phyloP scores from a whole-genome alignment of 805 yeast genomes.

The Pichia kluyveri region DNA sequence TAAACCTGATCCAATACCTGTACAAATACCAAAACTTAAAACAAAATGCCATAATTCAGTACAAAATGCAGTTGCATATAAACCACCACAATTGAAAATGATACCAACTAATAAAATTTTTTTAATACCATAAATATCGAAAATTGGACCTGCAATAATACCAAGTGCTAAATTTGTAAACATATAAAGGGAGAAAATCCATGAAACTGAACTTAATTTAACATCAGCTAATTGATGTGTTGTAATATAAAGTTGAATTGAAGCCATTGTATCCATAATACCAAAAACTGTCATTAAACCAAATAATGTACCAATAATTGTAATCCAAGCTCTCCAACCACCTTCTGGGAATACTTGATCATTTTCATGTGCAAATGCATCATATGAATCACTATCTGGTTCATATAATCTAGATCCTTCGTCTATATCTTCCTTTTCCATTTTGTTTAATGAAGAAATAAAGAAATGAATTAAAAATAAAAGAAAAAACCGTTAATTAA shows the following conservation, averaged over 20 bases:
- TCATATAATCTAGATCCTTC: not conserved
- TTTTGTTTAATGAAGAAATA: not conserved
- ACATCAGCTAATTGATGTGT: constrained; percentile 42
- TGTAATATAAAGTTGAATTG: constrained; percentile 53
- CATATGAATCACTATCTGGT: constrained; percentile 4
- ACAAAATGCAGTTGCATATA: constrained; percentile 34
- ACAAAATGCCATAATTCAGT: constrained; percentile 51
- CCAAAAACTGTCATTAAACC: constrained; percentile 53
- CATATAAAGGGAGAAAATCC: constrained; percentile 58
- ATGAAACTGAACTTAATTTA: constrained; percentile 43
- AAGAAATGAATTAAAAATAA: too few species aligned
- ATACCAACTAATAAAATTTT: constrained; percentile 40
- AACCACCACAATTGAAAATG: constrained; percentile 26
- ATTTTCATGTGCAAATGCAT: constrained; percentile 20
- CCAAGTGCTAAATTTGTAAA: constrained; percentile 40
- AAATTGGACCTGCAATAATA: constrained; percentile 36
- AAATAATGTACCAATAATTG: constrained; percentile 46
- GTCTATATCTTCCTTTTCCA: not conserved
- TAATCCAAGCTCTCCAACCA: constrained; percentile 47
- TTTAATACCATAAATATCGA: constrained; percentile 53
- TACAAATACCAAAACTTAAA: constrained; percentile 45
- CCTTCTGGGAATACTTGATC: constrained; percentile 45
- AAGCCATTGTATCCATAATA: constrained; percentile 50
- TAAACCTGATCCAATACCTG: constrained; percentile 54
- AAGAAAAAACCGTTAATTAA: not conserved